Base-by-base conservation (phyloP, 495 filamentous ascomycete species). In the Hypoxylon perforatum region DNA sequence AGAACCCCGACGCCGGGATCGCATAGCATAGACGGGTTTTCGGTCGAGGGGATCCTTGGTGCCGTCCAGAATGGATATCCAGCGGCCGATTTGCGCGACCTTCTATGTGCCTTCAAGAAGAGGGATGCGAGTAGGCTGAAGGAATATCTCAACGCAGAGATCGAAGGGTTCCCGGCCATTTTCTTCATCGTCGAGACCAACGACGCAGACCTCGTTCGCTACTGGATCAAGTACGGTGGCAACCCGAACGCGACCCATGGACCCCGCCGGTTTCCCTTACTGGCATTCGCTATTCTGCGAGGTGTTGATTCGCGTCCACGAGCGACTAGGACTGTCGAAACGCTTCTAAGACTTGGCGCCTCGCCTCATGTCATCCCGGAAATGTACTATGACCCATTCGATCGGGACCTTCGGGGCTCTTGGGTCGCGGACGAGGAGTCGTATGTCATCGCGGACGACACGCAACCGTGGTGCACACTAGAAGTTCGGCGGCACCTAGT, bases 121-220 rank as follows among this genome's bases (percentile, higher is more conserved):
- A 39, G 23, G 1, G 51, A 72, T 10, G 19, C 22, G 0, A 15
- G 14, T 3, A 28, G 46, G 3, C 17, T 78, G 8, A 49, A 61
- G 28, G 63, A 66, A 4, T 21, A 69, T 1, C 69, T 82, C 25
- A 79, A 79, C 41, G 52, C 56, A 8, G 51, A 53, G 2, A 57
- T 81, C 8, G 15, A 58, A 11, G 80, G 77, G 7, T 75, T 74
- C 42, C 79, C 81, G 14, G 63, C 78, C 2, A 77, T 83, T 7
- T 84, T 84, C 69, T 84, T 75, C 25, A 73, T 72, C 3, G 79
- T 78, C 11, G 81, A 69, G 3, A 75, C 74, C 12, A 82, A 81
- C 58, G 65, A 81, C 33, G 71, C 73, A 4, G 56, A 63, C 11
- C 59, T 78, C 12, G 51, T 84, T 14, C 75, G 79, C 4, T 54